Evolutionary conservation across 805 yeast species (phyloP), one percentile per base, ranked within the genome.

Genomic region (Candida ulmi): DNA sequence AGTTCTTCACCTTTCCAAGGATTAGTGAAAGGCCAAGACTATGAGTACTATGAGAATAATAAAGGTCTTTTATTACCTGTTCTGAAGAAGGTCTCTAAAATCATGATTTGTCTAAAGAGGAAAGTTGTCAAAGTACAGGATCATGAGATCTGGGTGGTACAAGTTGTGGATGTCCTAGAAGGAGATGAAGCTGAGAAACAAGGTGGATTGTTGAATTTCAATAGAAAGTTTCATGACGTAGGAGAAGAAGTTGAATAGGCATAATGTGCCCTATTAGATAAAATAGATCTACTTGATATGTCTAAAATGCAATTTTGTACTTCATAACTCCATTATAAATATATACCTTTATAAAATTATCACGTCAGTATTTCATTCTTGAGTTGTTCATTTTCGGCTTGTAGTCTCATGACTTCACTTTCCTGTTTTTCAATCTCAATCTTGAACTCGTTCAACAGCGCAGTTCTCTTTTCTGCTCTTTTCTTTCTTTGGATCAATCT

Each of bases 71-170:
- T 52, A 2, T 36, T 62, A 6, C 93, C 95, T 0, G 61, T 84
- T 0, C 51, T 85, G 41, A 65, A 64, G 17, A 67, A 72, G 18
- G 71, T 78, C 26, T 88, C 81, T 45, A 63, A 78, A 35, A 74
- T 79, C 2, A 61, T 85, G 44, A 71, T 85, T 16, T 85, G 93
- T 56, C 66, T 72, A 39, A 74, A 73, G 38, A 64, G 60, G 33
- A 63, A 68, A 19, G 74, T 72, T 4, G 69, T 83, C 37, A 57
- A 58, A 11, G 81, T 88, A 1, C 88, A 84, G 44, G 88, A 84
- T 54, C 98, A 91, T 62, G 96, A 90, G 56, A 78, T 91, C 4
- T 87, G 96, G 93, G 77, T 88, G 5, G 96, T 87, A 3, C 71
- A 76, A 43, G 95, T 91, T 5, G 62, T 68, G 28, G 83, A 83